phyloP scores from a whole-genome alignment of 1,284 basidiomycete species.

The Austroboletus novae-zelandiae region DNA sequence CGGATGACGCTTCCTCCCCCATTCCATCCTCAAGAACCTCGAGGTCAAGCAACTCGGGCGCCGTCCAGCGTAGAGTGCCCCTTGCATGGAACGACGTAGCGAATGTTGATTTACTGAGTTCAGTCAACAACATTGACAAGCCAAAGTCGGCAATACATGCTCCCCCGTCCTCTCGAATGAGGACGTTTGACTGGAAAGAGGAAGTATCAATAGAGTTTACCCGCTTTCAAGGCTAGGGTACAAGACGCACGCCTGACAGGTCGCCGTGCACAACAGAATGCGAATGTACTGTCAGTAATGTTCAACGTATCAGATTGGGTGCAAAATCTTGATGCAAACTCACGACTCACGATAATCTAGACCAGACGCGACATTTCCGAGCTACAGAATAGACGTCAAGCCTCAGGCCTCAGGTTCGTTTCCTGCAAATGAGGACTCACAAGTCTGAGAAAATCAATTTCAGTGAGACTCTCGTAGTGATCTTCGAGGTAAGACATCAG shows the following conservation, averaged over 20 bases:
- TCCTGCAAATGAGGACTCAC: conserved; percentile 1
- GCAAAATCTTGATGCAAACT: too few species aligned
- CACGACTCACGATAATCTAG: conserved; percentile 17
- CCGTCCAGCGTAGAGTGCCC: conserved; percentile 19
- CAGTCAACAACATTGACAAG: conserved; percentile 18
- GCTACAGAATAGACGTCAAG: too few species aligned
- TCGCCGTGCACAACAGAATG: conserved; percentile 15
- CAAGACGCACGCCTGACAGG: conserved; percentile 23
- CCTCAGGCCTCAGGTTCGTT: neutral
- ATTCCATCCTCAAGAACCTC: conserved; percentile 4
- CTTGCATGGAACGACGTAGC: conserved; percentile 10
- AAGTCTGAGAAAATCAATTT: conserved; percentile 8
- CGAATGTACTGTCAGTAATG: conserved; percentile 19
- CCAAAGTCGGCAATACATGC: conserved; percentile 17
- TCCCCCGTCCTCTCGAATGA: conserved; percentile 9
- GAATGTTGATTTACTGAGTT: conserved; percentile 12
- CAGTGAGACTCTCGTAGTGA: neutral
- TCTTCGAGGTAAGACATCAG: conserved; percentile 17
- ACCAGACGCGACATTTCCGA: conserved; percentile 18
- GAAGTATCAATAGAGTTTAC: neutral
- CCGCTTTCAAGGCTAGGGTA: neutral
- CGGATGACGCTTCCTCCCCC: neutral
- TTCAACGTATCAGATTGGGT: too few species aligned
- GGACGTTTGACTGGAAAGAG: conserved; percentile 18
- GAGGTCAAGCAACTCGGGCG: conserved; percentile 15